Percentiles rank a stretch among this genome's conserved stretches.
Conservation (phyloP, 768 basidiomycete species). For the Chlorophyllum brunneum region DNA sequence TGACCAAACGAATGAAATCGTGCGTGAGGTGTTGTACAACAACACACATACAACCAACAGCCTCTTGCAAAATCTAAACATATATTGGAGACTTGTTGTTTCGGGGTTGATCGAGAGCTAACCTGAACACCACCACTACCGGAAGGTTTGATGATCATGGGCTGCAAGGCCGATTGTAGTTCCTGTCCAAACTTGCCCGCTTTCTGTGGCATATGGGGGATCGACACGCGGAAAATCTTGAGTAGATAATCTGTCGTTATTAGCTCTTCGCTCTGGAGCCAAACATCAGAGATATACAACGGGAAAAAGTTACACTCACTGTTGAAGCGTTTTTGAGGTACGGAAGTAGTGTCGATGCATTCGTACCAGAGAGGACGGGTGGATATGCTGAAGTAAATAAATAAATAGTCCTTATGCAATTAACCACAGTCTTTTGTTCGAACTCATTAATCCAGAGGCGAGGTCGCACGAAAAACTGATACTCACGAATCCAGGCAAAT, state of each 20-base stretch:
- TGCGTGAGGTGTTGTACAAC: constrained; percentile 84
- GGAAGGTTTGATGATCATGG: constrained; percentile 89
- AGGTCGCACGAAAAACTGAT: background rate
- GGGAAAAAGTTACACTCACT: constrained; percentile 38
- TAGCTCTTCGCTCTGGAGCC: constrained; percentile 72
- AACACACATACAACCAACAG: constrained; percentile 87
- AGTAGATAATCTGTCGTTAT: constrained; percentile 82
- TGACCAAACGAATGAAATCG: constrained; percentile 75
- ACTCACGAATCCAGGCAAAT: constrained; percentile 73
- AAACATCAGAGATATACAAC: background rate
- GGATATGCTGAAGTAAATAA: constrained; percentile 82
- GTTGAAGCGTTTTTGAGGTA: constrained; percentile 83
- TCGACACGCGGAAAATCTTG: constrained; percentile 80
- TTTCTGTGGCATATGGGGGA: constrained; percentile 88
- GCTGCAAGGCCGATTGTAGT: constrained; percentile 74
- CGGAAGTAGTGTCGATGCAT: constrained; percentile 83
- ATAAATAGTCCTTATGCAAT: constrained; percentile 83
- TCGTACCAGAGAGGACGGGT: constrained; percentile 73
- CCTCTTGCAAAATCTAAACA: constrained; percentile 78
- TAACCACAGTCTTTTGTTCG: constrained; percentile 64
- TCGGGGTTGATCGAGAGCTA: constrained; percentile 17
- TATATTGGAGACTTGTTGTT: background rate
- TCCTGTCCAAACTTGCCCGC: constrained; percentile 86
- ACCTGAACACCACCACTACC: constrained; percentile 65
- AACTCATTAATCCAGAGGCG: background rate